Evolutionary conservation across 768 basidiomycete species (phyloP).

Genomic region (Lentinula sp.): DNA sequence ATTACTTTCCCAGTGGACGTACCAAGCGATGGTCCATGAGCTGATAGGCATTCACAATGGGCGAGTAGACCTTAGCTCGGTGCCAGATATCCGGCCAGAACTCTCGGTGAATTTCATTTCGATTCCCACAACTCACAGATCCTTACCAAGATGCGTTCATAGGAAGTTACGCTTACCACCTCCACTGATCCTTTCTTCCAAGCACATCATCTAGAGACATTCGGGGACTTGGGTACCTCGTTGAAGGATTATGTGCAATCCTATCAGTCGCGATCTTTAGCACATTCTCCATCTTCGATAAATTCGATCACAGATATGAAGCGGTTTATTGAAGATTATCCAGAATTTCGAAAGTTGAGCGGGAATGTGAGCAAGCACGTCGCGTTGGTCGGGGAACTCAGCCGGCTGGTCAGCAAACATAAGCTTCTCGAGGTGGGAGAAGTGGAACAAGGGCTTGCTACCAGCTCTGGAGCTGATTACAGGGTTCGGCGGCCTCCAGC

Average conservation of each 20-base stretch:
- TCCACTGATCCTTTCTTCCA: constrained; percentile 93
- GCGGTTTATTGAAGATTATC: constrained; percentile 94
- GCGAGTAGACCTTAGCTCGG: constrained; percentile 75
- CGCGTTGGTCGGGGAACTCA: constrained; percentile 92
- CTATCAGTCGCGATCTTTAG: constrained; percentile 80
- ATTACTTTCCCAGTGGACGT: constrained; percentile 95
- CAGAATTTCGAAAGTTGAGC: constrained; percentile 92
- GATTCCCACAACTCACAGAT: constrained; percentile 1
- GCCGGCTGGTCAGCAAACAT: constrained; percentile 80
- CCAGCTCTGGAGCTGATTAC: constrained; percentile 85
- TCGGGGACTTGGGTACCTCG: constrained; percentile 91
- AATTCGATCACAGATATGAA: constrained; percentile 98
- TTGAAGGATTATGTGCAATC: constrained; percentile 91
- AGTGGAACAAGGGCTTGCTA: constrained; percentile 93
- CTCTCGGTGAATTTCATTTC: constrained; percentile 64
- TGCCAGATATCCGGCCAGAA: constrained; percentile 84
- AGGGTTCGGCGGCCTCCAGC: constrained; percentile 42
- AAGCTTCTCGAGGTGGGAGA: constrained; percentile 88
- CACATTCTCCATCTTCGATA: constrained; percentile 72
- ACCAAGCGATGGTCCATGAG: constrained; percentile 99
- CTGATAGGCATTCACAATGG: constrained; percentile 91
- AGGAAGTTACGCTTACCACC: constrained; percentile 94
- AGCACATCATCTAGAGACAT: constrained; percentile 84
- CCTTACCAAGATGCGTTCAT: constrained; percentile 4
- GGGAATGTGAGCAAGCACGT: constrained; percentile 99